Evolutionary conservation across 805 yeast genomes (phyloP), one percentile per base, ranked within the genome.

Genomic region (Metschnikowia kofuensis): DNA sequence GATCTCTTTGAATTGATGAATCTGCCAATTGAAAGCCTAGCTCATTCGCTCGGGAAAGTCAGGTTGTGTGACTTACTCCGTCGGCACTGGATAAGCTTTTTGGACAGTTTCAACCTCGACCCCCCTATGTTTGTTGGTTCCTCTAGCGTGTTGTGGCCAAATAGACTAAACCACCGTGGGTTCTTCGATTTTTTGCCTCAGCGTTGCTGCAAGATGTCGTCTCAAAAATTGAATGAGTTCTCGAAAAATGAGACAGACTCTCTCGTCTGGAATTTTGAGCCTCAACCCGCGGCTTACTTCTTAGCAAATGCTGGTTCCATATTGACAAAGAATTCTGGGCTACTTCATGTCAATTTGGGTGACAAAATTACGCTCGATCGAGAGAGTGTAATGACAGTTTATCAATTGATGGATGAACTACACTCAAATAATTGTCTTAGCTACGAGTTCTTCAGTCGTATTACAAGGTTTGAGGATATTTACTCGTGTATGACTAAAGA

Each of bases 141-240:
- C 54, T 1, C 55, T 49, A 15, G 26, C 28, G 52, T 67, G n/a
- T 48, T 46, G 14, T 73, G 77, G 77, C 68, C 70, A 30, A 68
- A 69, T 42, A 45, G 55, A 41, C 48, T 70, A 36, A 72, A 71
- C 52, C 63, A 64, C 49, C 56, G 54, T 35, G 77, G 77, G 6
- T 64, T 70, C 36, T 55, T 72, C 29, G 74, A 72, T 2, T 54
- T 68, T 39, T 47, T 69, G 7, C 62, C 63, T 3, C 43, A 45
- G 6, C 48, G 50, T n/a, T 48, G 57, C 21, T 64, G 55, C 50
- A 69, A 68, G 42, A 63, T 57, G 39, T 69, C 75, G 10, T 61
- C 69, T 1, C 40, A 66, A 6, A 53, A 52, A 3, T 32, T 70
- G 12, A 52, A 46, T 27, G 52, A 47, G 7, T 34, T 52, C 6